phyloP scores from a whole-genome alignment of 1,139 yeast genomes.

The Yamadazyma membranifaciens region DNA sequence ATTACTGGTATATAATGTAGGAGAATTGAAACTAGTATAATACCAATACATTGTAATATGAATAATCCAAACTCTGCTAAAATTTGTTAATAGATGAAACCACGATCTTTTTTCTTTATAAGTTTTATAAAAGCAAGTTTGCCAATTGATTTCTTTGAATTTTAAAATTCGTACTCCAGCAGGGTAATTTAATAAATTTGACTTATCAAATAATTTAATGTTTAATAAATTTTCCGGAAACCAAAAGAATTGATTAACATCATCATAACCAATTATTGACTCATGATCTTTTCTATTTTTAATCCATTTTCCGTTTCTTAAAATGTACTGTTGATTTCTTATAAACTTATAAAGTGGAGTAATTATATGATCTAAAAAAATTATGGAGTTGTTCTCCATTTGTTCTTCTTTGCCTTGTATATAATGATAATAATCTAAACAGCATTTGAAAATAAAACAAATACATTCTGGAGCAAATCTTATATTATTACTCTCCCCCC shows the following conservation, averaged over 20 bases:
- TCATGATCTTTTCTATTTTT: conserved; percentile 66
- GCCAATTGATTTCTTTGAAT: conserved; percentile 61
- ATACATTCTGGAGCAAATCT: conserved; percentile 45
- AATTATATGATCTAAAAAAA: conserved; percentile 37
- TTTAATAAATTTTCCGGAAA: conserved; percentile 59
- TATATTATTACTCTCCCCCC: conserved; percentile 47
- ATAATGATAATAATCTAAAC: conserved; percentile 22
- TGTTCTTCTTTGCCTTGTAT: not conserved
- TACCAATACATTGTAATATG: conserved; percentile 81
- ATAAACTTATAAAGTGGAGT: conserved; percentile 47
- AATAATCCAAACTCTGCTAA: conserved; percentile 80
- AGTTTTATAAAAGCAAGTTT: conserved; percentile 64
- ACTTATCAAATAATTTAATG: conserved; percentile 42
- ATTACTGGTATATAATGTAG: conserved; percentile 66
- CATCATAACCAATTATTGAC: conserved; percentile 79
- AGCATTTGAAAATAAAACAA: conserved; percentile 36
- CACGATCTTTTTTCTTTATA: conserved; percentile 73
- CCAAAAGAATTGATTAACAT: conserved; percentile 85
- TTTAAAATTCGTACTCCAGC: conserved; percentile 43
- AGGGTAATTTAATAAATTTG: conserved; percentile 44
- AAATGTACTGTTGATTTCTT: conserved; percentile 41
- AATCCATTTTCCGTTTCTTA: conserved; percentile 37
- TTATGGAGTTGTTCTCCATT: conserved; percentile 6
- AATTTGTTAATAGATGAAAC: conserved; percentile 74
- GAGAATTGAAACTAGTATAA: conserved; percentile 74